Evolutionary conservation across 2,329 filamentous ascomycete species (phyloP).

Genomic region (Alternaria triticimaculans): DNA sequence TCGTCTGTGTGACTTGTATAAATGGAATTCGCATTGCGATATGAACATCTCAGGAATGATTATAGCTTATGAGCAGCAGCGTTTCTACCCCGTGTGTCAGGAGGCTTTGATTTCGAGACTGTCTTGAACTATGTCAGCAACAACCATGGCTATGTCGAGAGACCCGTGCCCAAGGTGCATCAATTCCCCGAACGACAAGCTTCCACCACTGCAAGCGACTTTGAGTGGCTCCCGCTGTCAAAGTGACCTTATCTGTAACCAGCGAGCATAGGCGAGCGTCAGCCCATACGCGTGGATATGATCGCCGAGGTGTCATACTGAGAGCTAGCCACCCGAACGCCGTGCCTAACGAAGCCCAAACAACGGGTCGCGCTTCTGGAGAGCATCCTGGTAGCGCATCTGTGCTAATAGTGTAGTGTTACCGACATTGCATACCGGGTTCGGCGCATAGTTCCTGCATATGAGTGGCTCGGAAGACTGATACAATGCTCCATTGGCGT

Average conservation of each 20-base stretch:
- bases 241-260: constrained; percentile 5
- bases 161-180: background rate
- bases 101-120: background rate
- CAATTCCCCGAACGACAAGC: constrained; percentile 4
- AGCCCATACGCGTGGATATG: background rate
- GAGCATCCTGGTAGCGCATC: constrained; percentile 5
- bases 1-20: background rate
- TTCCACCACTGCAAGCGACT: background rate
- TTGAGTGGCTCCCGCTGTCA: constrained; percentile 12
- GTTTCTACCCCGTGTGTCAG: background rate
- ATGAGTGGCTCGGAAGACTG: constrained; percentile 13
- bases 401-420: constrained; percentile 10
- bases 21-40: background rate
- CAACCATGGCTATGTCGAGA: background rate
- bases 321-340: background rate
- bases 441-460: constrained; percentile 39
- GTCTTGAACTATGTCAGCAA: background rate
- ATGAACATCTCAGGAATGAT: background rate
- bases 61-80: background rate
- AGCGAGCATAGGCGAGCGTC: constrained; percentile 1
- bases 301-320: constrained; percentile 7
- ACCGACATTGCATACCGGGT: constrained; percentile 23
- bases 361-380: constrained; percentile 1
- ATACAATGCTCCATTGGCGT: constrained; percentile 3
- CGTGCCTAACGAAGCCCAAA: constrained; percentile 1